Evolutionary conservation across 352 stramenopile genomes (phyloP), one percentile per base, ranked within the genome.

Genomic region (Phytophthora sp.): DNA sequence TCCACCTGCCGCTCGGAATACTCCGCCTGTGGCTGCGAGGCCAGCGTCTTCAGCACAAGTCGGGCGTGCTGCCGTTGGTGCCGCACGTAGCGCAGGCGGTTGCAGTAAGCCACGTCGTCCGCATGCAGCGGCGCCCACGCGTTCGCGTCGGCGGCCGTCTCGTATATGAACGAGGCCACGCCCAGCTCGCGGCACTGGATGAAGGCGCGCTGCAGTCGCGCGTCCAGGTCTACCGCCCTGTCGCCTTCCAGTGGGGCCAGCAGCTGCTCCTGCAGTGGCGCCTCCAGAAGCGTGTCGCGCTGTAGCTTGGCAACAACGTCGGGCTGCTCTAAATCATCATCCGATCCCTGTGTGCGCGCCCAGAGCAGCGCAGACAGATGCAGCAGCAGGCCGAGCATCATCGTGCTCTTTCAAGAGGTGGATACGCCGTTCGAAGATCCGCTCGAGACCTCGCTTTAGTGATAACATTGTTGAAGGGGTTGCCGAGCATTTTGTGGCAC

Each of bases 51-150:
- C 11, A 55, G 64, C 15, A 80, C 55, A 5, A 49, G 42, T 15
- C 70, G 77, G 36, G 75, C 67, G 45, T 64, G 71, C 55, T 83
- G 68, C 0, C 81, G 74, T 16, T 76, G 45, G 52, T 82, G 71
- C 4, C 76, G 74, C 44, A 85, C 74, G 53, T 89, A 90, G 36
- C 82, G 81, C 39, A 85, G 54, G 16, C 71, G 69, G 29, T 74
- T 68, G 66, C 84, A 92, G 56, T 80, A 82, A 42, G 12, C 39
- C 21, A 57, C 49, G 30, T 73, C 62, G 23, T 42, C 20, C 21
- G 47, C 58, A 20, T 62, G 59, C 53, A 66, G 53, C 12, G 39
- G 3, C 16, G 41, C 15, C 35, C 56, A 8, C 36, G 31, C 33
- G 20, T 71, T 41, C 21, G 29, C 24, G 20, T 74, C 47, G 20